Base-by-base conservation (phyloP, 768 basidiomycete species). In the Phallus indusiatus region DNA sequence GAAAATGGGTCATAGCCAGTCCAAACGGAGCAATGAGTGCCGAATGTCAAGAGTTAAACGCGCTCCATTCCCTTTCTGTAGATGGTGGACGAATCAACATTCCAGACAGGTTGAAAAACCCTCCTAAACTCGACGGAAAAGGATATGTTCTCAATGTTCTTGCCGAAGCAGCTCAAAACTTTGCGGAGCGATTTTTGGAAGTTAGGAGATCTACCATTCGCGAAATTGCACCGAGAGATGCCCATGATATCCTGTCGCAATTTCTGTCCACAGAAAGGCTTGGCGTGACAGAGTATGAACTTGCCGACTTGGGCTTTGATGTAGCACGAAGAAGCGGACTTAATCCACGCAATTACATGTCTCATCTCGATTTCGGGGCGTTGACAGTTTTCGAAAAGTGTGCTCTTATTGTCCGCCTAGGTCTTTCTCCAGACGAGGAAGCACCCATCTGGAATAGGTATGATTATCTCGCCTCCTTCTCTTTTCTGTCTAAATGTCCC, bases 21-120 rank as follows among this genome's bases (percentile, higher is more conserved):
- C 76, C 80, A 0, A 67, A 76, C 52, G 84, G 84, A 28, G 84
- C 84, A 0, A 71, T 85, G 63, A 78, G 81, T 64, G 69, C 77
- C 0, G 79, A 87, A 70, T 87, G 84, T 62, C 85, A 86, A 64
- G 84, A 87, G 64, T 72, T 87, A 22, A 86, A 86, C 60, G 85
- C 84, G 0, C 69, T 87, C 9, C 83, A 87, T 63, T 87, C 85
- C 2, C 82, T 84, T 56, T 82, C 79, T 1, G 85, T 86, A 1
- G 85, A 86, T 62, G 85, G 85, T 0, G 84, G 80, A 0, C 74
- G 74, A 11, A 77, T 86, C 54, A 81, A 73, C 65, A 83, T 82
- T 54, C 84, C 80, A 0, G 82, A 80, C 42, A 73, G 79, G 50
- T 69, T 86, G 21, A 67, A 69, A n/a, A 78, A 69, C 16, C 79